Evolutionary conservation across 78 protist species (phyloP), one percentile per base, ranked within the genome.

Genomic region (Speleostelium caveatum): DNA sequence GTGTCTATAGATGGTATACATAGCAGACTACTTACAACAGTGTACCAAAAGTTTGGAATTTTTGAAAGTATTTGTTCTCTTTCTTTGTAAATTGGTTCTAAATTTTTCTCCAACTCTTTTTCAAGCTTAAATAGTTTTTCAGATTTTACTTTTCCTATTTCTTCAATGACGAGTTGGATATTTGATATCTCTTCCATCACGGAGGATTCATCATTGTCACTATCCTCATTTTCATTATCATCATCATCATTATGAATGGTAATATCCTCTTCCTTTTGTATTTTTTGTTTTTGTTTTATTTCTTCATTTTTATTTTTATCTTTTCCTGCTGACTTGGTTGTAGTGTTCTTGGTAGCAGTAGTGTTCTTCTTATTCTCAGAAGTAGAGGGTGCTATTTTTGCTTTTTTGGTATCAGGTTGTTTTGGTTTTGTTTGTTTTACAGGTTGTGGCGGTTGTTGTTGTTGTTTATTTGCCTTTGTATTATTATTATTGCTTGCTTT

Each of bases 11-110:
- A 72, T 72, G 33, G 30, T 28, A 22, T 16, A 51, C 16, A 14
- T 4, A 72, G 55, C 8, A 49, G 12, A 49, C 8, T 49, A 72
- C 77, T 32, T 72, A 72, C 72, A 65, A 36, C 61, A 21, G 17
- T 65, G 14, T 45, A 21, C 87, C 87, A 77, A 61, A 77, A 77
- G 16, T 33, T 1, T 2, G 87, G 87, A 17, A 77, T 65, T n/a
- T 21, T 42, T 28, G 42, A 26, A 21, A 65, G 41, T 7, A 77
- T 21, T 65, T n/a, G 4, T 56, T 77, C 87, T 65, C 87, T 62
- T 42, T 62, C 67, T 24, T 26, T 49, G 26, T 39, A 75, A 17
- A 41, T 24, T 60, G 85, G 85, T 0, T 67, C 21, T 6, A 75
- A 19, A 26, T 38, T 22, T 12, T 24, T 53, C 33, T 60, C 66